These are phyloP conservation scores for Mucor sp. DNA, from an alignment of 371 early-diverging fungal species.

Conservation along the genomic window DNA sequence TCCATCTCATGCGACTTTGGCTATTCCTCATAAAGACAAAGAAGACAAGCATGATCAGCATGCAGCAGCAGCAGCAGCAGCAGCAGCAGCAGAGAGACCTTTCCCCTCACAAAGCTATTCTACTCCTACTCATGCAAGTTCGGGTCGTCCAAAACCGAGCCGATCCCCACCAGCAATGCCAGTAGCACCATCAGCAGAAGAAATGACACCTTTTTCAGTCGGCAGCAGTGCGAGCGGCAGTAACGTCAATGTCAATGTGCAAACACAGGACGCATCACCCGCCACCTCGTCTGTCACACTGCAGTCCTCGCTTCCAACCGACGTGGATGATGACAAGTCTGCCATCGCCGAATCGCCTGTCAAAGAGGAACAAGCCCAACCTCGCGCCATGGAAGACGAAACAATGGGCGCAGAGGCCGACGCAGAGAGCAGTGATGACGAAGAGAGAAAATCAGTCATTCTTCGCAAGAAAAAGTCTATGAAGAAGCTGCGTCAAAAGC, in stretches of 20 bases:
- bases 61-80: background rate
- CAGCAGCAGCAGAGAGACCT: background rate
- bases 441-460: constrained; percentile 7
- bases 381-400: background rate
- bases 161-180: background rate
- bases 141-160: background rate
- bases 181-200: background rate
- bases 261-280: constrained; percentile 4
- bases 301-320: background rate
- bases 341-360: background rate
- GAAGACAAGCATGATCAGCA: background rate
- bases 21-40: background rate
- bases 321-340: background rate
- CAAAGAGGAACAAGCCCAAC: background rate
- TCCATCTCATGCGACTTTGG: constrained; percentile 3
- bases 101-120: background rate
- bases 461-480: constrained; percentile 9
- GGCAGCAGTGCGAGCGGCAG: constrained; percentile 6
- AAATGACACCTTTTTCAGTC: background rate
- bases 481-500: constrained; percentile 15
- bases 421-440: constrained; percentile 15
- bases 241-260: background rate
- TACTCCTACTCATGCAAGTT: background rate
- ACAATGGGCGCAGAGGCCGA: constrained; percentile 11
- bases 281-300: constrained; percentile 1